These are phyloP conservation scores for Hyaloscypha finlandica DNA, from an alignment of 495 filamentous ascomycete species.

Conservation along the genomic window DNA sequence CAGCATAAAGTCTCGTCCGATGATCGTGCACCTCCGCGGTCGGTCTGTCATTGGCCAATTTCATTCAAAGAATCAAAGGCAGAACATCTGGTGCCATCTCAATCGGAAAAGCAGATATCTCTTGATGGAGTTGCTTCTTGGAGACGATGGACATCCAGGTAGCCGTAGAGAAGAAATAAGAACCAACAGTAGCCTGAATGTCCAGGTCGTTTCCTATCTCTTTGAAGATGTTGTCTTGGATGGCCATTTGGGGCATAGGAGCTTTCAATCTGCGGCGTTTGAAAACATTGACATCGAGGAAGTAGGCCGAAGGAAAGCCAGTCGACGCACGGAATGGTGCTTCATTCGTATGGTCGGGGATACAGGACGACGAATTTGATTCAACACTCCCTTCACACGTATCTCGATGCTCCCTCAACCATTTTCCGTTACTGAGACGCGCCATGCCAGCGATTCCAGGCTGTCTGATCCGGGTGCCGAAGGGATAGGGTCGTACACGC, in stretches of 20 bases:
- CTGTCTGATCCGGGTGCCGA: neutral
- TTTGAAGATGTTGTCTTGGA: conserved; percentile 4
- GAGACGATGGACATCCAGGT: neutral
- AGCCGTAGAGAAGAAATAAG: conserved; percentile 4
- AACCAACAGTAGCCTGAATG: neutral
- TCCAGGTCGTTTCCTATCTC: conserved; percentile 1
- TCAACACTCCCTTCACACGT: neutral
- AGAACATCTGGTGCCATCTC: conserved; percentile 5
- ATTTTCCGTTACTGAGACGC: neutral
- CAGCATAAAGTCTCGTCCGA: neutral
- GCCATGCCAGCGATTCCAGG: neutral
- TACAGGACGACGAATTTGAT: neutral
- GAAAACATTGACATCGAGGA: conserved; percentile 7
- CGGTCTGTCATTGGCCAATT: neutral
- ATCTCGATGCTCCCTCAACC: neutral
- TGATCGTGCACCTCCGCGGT: neutral
- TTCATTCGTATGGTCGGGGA: neutral
- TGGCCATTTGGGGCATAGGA: conserved; percentile 1
- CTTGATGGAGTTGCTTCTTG: conserved; percentile 5
- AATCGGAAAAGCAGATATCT: conserved; percentile 2
- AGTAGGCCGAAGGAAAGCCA: neutral
- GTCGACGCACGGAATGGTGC: neutral
- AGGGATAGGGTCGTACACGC: neutral
- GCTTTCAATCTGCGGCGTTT: neutral
- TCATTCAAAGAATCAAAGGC: conserved; percentile 1